A percentile compares a stretch with the other conserved stretches of the same genome.
Conservation (phyloP, 2,329 filamentous ascomycete species). For the Xylaria sp. region DNA sequence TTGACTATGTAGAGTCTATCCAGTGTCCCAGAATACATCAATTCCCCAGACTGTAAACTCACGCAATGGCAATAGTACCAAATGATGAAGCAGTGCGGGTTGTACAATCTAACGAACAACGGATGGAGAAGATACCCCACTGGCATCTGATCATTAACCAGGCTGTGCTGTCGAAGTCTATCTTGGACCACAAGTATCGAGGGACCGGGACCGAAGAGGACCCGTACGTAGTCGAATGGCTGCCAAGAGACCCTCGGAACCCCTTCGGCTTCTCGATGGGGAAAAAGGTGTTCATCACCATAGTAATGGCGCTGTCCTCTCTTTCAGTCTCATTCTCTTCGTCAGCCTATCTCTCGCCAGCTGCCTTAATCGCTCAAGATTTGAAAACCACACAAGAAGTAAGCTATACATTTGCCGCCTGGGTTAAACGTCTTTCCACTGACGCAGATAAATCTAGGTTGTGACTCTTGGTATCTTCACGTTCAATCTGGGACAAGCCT, state of each 20-base stretch:
- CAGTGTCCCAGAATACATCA: not conserved
- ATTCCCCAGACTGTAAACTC: not conserved
- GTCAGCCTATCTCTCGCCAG: not conserved
- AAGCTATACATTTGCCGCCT: not conserved
- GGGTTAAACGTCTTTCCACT: not conserved
- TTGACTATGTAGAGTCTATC: not conserved
- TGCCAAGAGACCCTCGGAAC: not conserved
- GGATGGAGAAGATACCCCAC: not conserved
- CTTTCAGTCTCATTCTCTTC: not conserved
- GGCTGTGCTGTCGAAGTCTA: not conserved
- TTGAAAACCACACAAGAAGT: not conserved
- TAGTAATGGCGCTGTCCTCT: not conserved
- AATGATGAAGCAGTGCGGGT: not conserved
- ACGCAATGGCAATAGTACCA: not conserved
- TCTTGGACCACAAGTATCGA: not conserved
- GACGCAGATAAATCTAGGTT: not conserved
- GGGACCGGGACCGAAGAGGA: not conserved
- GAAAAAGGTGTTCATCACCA: not conserved
- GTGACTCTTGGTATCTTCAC: not conserved
- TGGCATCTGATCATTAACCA: not conserved
- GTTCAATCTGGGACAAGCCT: constrained; percentile 54
- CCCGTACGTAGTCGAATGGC: not conserved
- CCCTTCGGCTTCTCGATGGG: not conserved
- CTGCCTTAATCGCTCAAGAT: not conserved
- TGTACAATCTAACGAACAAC: not conserved